Conservation (phyloP, 257 asterid species). For the Capsicum baccatum region DNA sequence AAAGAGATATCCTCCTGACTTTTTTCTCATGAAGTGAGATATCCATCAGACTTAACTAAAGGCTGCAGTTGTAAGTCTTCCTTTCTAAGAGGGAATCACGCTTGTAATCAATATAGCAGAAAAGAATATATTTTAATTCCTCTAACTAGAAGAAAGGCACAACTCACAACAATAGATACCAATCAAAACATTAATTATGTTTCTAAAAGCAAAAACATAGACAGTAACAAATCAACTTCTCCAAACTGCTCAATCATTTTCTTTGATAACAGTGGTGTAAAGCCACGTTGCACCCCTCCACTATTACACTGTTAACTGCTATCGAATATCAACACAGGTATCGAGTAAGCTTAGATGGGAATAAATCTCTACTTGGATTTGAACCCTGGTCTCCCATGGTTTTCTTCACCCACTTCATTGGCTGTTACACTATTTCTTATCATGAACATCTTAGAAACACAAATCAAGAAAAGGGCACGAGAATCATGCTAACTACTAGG, state of each 20-base stretch:
- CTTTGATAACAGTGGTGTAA: not conserved
- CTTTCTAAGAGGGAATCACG: not conserved
- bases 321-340: not conserved
- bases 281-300: not conserved
- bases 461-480: not conserved
- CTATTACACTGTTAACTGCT: not conserved
- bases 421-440: not conserved
- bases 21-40: not conserved
- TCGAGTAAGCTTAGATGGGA: not conserved
- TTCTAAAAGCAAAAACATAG: not conserved
- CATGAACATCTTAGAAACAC: not conserved
- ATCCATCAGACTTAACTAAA: not conserved
- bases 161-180: constrained; percentile 7
- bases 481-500: not conserved
- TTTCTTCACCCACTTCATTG: constrained; percentile 6
- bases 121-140: not conserved
- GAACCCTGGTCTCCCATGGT: not conserved
- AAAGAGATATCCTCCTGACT: not conserved
- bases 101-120: not conserved
- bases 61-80: not conserved
- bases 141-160: not conserved
- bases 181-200: not conserved
- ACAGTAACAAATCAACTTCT: not conserved
- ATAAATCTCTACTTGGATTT: not conserved
- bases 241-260: not conserved